Base-by-base conservation (phyloP, 306 rosid genomes). In the Heteromeles arbutifolia region DNA sequence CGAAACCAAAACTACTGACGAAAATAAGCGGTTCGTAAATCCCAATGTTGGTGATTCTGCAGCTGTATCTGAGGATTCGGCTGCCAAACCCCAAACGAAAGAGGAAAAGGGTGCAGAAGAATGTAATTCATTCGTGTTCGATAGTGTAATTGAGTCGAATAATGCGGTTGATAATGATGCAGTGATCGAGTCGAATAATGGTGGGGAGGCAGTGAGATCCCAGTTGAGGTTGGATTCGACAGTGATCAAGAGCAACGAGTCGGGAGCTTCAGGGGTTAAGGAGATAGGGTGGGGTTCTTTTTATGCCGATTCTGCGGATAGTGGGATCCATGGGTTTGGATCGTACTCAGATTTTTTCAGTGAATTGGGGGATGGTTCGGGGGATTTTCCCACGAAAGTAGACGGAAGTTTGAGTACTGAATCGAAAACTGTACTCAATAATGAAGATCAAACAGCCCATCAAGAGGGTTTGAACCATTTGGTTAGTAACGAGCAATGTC, bases 241-340 rank as follows among this genome's bases (percentile, higher is more conserved):
- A 44, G 83, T 21, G n/a, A 54, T 73, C 54, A 75, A 82, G 65
- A 73, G 84, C 48, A 74, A 78, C 58, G 86, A 58, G 43, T 78
- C 75, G 22, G 72, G 52, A 3, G 78, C 68, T 79, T 71, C 88
- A 2, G 97, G 79, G 70, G 72, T 93, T 29, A 93, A 88, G 86
- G 89, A 79, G 83, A 91, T 91, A 67, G 97, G 86, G 31, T 91
- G 98, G 97, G 89, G 88, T 82, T 72, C 91, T 17, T 93, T 93
- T 79, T 17, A 85, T 28, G 87, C 89, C n/a, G 93, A 88, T 79
- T 81, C 92, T 0, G 67, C 26, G 14, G 80, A 79, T 72, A 85
- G 87, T 73, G 89, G 87, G 70, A 88, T 61, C 11, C 70, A 59
- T 17, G 92, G 85, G 56, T 78, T 80, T 56, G 96, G 96, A 44